Conservation (phyloP, 352 stramenopile species). For the Globisporangium nagaii region DNA sequence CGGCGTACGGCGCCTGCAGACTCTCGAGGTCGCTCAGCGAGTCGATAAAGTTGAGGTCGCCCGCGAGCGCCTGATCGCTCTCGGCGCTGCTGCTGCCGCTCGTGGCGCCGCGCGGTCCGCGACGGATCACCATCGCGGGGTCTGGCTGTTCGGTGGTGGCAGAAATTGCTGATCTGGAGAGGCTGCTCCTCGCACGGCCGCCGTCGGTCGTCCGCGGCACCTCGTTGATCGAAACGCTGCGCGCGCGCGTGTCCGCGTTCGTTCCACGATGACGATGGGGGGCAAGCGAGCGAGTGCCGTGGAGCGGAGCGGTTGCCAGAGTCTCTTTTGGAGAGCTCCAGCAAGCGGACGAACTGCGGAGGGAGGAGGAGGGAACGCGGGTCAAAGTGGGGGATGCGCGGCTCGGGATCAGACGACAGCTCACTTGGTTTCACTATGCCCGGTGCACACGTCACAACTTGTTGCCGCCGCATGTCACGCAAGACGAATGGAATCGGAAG, state of each 20-base stretch:
- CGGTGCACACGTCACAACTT: background rate
- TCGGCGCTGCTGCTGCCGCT: background rate
- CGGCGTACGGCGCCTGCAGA: background rate
- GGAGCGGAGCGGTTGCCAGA: background rate
- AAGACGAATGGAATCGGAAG: background rate
- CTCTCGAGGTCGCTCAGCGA: constrained; percentile 5
- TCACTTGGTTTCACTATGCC: background rate
- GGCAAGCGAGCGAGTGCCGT: background rate
- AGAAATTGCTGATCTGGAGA: no score
- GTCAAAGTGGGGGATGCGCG: background rate
- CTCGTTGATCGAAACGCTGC: background rate
- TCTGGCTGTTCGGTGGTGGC: background rate
- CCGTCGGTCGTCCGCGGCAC: background rate
- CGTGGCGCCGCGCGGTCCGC: background rate
- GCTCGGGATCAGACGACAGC: background rate
- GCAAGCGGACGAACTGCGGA: background rate
- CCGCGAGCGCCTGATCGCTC: background rate
- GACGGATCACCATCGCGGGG: background rate
- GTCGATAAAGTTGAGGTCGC: constrained; percentile 1
- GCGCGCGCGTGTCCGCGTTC: no score
- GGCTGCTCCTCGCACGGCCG: background rate
- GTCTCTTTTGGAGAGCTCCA: no score
- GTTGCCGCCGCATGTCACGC: background rate
- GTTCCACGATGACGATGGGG: background rate
- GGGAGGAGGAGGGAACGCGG: background rate